Percentiles rank a stretch among this genome's conserved stretches.
Conservation (phyloP, 2,329 filamentous ascomycete genomes). For the Beauveria varroae region DNA sequence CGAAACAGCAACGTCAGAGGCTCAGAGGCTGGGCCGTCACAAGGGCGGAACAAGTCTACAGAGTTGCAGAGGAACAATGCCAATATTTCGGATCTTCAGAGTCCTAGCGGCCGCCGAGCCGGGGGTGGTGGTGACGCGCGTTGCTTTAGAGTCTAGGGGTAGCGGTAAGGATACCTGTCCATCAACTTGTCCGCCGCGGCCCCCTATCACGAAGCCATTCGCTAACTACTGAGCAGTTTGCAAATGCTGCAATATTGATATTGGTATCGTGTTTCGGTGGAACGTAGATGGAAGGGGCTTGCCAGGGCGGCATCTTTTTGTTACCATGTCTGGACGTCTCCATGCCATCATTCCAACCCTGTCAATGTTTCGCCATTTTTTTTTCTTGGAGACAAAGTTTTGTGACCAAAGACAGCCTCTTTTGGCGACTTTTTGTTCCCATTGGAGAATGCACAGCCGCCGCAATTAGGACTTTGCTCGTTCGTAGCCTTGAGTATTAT, state of each 20-base stretch:
- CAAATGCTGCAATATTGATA: background rate
- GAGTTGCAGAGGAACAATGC: background rate
- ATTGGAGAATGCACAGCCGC: background rate
- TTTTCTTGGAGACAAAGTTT: too few relatives aligned
- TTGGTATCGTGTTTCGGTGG: background rate
- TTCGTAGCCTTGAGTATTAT: too few relatives aligned
- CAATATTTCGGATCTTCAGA: background rate
- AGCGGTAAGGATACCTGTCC: background rate
- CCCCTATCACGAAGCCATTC: background rate
- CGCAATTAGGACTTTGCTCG: background rate
- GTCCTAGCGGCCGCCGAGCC: background rate
- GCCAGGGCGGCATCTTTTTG: background rate
- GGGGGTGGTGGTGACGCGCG: background rate
- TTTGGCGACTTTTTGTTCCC: too few relatives aligned
- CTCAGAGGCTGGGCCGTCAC: background rate
- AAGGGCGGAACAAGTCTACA: background rate
- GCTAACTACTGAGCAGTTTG: background rate
- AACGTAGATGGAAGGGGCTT: background rate
- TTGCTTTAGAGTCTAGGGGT: background rate
- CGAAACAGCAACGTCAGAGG: background rate
- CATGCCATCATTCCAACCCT: background rate
- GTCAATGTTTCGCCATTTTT: background rate
- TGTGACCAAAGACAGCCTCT: too few relatives aligned
- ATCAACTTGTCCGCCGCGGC: background rate
- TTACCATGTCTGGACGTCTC: background rate